A percentile compares a stretch with the other conserved stretches of the same genome.
Conservation (phyloP, 768 basidiomycete genomes). For the Rhizopogon vesiculosus region DNA sequence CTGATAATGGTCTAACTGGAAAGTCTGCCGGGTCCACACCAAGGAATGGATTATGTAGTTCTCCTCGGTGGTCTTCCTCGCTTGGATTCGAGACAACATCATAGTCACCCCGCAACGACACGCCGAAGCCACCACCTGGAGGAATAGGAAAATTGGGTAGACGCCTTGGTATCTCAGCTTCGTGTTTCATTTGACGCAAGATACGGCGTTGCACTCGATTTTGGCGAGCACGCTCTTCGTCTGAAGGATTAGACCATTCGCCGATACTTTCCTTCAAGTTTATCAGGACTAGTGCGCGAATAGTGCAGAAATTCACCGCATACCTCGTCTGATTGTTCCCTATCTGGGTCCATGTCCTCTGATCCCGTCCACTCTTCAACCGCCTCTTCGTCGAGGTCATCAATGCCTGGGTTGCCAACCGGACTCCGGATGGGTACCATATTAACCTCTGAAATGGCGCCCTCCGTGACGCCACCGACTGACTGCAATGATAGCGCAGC, state of each 20-base stretch:
- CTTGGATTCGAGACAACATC: constrained; percentile 86
- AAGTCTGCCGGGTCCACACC: constrained; percentile 39
- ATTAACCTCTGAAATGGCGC: constrained; percentile 20
- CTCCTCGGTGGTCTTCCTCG: constrained; percentile 53
- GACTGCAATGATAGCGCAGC: constrained; percentile 64
- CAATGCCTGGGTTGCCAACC: constrained; percentile 26
- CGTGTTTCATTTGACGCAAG: constrained; percentile 41
- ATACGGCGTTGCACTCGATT: constrained; percentile 59
- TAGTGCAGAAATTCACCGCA: constrained; percentile 13
- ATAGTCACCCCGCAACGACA: constrained; percentile 42
- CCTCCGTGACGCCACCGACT: constrained; percentile 47
- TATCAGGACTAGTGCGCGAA: constrained; percentile 4
- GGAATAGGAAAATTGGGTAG: constrained; percentile 80
- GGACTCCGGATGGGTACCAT: constrained; percentile 27
- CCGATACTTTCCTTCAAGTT: constrained; percentile 61
- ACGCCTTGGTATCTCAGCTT: constrained; percentile 61
- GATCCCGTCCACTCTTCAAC: constrained; percentile 82
- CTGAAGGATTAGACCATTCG: constrained; percentile 89
- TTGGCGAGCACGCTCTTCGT: constrained; percentile 79
- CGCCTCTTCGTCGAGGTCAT: constrained; percentile 31
- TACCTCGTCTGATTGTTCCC: constrained; percentile 62
- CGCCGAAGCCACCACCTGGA: constrained; percentile 46
- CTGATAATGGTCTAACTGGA: constrained; percentile 42
- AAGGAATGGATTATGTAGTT: constrained; percentile 37
- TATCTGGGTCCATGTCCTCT: constrained; percentile 54